These are phyloP conservation scores for Trametes sp. DNA, from an alignment of 1,284 basidiomycete genomes.

Conservation along the genomic window DNA sequence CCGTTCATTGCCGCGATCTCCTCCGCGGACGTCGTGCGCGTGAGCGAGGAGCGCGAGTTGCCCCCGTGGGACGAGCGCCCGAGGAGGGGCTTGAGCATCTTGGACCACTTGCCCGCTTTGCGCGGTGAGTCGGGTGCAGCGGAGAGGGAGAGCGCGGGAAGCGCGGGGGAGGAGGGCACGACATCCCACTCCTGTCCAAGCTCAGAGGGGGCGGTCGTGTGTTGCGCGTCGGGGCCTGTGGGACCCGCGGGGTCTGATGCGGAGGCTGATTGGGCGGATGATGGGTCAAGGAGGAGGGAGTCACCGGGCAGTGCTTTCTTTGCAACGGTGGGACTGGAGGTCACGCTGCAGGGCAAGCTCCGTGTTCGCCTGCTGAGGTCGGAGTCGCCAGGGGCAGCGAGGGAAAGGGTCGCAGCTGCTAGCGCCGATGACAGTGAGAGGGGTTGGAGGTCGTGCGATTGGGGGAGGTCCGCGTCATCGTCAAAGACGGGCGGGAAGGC, in stretches of 20 bases:
- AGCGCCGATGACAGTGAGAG: conserved; percentile 29
- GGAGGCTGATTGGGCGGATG: conserved; percentile 20
- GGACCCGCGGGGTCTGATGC: conserved; percentile 24
- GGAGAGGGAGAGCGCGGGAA: conserved; percentile 15
- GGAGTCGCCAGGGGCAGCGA: conserved; percentile 23
- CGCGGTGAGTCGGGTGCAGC: conserved; percentile 23
- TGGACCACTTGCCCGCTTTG: conserved; percentile 32
- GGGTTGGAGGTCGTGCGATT: conserved; percentile 19
- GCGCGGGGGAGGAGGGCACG: conserved; percentile 17
- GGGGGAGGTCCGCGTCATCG: conserved; percentile 32
- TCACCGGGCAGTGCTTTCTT: conserved; percentile 20
- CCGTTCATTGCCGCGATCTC: conserved; percentile 26
- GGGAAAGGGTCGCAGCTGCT: conserved; percentile 15
- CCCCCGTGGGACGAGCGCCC: conserved; percentile 15
- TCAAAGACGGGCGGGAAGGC: conserved; percentile 43
- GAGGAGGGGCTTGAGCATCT: conserved; percentile 39
- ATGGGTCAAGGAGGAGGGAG: conserved; percentile 33
- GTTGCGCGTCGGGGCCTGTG: conserved; percentile 13
- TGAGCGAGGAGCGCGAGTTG: conserved; percentile 18
- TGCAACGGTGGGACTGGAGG: conserved; percentile 22
- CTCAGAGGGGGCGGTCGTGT: conserved; percentile 25
- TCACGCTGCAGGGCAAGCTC: conserved; percentile 25
- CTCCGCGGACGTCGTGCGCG: conserved; percentile 30
- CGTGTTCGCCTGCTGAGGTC: conserved; percentile 19
- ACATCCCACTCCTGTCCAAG: conserved; percentile 30